Percentiles rank a stretch among this genome's conserved stretches.
Conservation (phyloP, 2,329 filamentous ascomycete genomes). For the Hypoxylon sp. region DNA sequence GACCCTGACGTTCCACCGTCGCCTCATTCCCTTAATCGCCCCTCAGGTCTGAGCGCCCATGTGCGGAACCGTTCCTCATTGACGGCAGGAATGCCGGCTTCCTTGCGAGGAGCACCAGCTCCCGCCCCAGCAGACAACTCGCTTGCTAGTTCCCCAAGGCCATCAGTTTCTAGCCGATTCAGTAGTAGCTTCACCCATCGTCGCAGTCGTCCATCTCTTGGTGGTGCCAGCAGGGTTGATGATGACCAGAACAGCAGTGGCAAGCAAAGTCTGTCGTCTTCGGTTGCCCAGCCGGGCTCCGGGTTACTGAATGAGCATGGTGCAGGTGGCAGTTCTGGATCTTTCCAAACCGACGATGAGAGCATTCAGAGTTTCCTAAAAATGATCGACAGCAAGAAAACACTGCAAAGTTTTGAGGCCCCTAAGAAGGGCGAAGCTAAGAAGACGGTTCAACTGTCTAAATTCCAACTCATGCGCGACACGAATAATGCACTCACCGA, state of each 20-base stretch:
- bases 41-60: constrained; percentile 66
- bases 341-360: constrained; percentile 83
- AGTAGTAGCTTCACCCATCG: constrained; percentile 96
- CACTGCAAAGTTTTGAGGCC: constrained; percentile 82
- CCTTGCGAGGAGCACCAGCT: constrained; percentile 75
- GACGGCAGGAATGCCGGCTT: constrained; percentile 81
- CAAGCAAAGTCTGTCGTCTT: constrained; percentile 81
- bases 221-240: constrained; percentile 77
- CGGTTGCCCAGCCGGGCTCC: constrained; percentile 80
- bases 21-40: constrained; percentile 66
- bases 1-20: constrained; percentile 70
- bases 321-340: constrained; percentile 76
- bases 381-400: constrained; percentile 87
- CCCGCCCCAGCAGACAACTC: constrained; percentile 74
- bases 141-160: constrained; percentile 82
- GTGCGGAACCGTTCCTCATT: constrained; percentile 79
- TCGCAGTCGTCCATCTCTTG: constrained; percentile 81
- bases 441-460: constrained; percentile 83
- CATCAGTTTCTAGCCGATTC: constrained; percentile 83
- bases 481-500: constrained; percentile 91
- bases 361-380: constrained; percentile 96
- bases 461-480: constrained; percentile 90
- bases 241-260: constrained; percentile 86
- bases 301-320: constrained; percentile 81
- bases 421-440: constrained; percentile 78